Conservation (phyloP, 495 filamentous ascomycete species). For the Trichoderma gamsii region DNA sequence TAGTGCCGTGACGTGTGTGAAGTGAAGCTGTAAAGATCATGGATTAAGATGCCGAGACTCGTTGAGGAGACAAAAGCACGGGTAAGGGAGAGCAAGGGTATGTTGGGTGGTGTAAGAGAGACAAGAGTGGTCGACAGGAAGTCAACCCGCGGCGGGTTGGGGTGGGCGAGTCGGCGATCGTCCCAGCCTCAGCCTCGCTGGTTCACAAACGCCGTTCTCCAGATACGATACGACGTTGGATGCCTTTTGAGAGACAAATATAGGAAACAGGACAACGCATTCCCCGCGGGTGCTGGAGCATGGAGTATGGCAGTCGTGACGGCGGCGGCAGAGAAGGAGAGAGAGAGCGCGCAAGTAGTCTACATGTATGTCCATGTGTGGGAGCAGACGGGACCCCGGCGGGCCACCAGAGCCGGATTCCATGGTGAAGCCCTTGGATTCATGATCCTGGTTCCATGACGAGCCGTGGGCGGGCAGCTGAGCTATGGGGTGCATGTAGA, state of each 20-base stretch:
- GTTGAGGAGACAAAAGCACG: background rate
- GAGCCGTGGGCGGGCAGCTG: slow-evolving; percentile 12
- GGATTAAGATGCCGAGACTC: background rate
- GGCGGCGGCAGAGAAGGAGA: background rate
- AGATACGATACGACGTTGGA: background rate
- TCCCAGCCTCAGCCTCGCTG: background rate
- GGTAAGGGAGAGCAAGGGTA: slow-evolving; percentile 2
- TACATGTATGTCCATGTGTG: slow-evolving; percentile 12
- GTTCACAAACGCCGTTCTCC: background rate
- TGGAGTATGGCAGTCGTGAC: background rate
- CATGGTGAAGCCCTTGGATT: slow-evolving; percentile 3
- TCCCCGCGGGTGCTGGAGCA: background rate
- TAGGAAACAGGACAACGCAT: slow-evolving; percentile 11
- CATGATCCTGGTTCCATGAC: slow-evolving; percentile 12
- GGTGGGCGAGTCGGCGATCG: background rate
- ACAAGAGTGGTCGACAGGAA: background rate
- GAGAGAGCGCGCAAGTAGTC: slow-evolving; percentile 1
- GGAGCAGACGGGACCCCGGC: background rate
- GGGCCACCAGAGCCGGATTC: slow-evolving; percentile 1
- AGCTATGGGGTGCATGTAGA: slow-evolving; percentile 14
- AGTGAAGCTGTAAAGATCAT: background rate
- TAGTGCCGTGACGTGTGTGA: background rate
- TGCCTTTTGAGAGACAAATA: background rate
- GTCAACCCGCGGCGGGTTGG: background rate
- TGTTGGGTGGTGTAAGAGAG: slow-evolving; percentile 9